Base-by-base conservation (phyloP, 371 early-diverging fungal species). In the Entomophthora muscae region DNA sequence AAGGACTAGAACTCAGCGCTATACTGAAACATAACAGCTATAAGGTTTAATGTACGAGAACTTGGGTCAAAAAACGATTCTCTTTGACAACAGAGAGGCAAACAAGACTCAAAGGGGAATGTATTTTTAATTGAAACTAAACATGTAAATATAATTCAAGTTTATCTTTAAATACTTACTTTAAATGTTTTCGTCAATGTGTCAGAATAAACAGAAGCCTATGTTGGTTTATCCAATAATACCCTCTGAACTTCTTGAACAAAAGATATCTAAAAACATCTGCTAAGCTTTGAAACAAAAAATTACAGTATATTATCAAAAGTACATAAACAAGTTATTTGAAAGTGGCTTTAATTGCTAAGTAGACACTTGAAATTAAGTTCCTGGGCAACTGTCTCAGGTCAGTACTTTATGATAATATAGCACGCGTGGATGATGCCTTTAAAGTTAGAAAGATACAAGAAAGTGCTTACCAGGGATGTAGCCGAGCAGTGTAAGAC, bases 401-500 rank as follows among this genome's bases (percentile, higher is more conserved):
- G 17, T 32, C 66, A 73, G 58, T 75, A 76, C 66, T 74, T 73
- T 23, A 73, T 61, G 31, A 76, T 76, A 32, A 76, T 75, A 65
- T 75, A 76, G 63, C 73, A 68, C 32, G 79, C 79, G 65, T 78
- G 78, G 60, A 78, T 70, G 63, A 76, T 70, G 23, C 73, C 72
- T 71, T 65, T 5, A 53, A 29, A 29, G 5, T 12, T n/a, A 33
- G 7, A 26, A 30, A 24, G 30, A 13, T 23, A 65, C 27, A 26
- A 2, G 24, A 17, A 23, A 28, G 53, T 32, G 51, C 67, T 75
- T 81, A 70, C 91, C 90, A 28, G 91, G 91, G 67, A 90, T 79
- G 67, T 79, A 86, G 32, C 91, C 91, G 29, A 90, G 77, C 57
- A 76, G 67, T 0, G 90, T 88, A 68, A 90, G 75, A 2, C 71